Conservation (phyloP, 2,329 filamentous ascomycete species). For the Colletotrichum sublineola region DNA sequence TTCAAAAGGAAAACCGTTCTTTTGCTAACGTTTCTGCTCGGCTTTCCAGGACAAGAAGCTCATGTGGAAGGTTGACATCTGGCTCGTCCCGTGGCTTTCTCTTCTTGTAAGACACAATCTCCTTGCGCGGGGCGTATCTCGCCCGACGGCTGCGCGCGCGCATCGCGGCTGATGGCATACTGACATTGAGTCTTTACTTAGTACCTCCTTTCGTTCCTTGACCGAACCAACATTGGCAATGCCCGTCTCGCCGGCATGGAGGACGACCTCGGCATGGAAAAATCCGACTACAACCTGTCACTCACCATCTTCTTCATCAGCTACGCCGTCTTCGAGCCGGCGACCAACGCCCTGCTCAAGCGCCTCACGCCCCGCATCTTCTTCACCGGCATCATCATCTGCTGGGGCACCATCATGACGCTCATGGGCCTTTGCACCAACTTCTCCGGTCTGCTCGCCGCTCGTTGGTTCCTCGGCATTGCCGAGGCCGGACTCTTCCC, state of each 20-base stretch:
- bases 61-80: slow-evolving; percentile 71
- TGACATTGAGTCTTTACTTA: neutral
- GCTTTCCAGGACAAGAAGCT: slow-evolving; percentile 70
- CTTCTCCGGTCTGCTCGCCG: slow-evolving; percentile 58
- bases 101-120: slow-evolving; percentile 36
- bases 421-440: slow-evolving; percentile 63
- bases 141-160: neutral
- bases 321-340: slow-evolving; percentile 73
- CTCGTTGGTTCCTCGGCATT: slow-evolving; percentile 72
- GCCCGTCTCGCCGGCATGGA: slow-evolving; percentile 48
- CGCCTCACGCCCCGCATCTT: slow-evolving; percentile 73
- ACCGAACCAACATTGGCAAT: slow-evolving; percentile 48
- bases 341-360: slow-evolving; percentile 77
- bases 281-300: slow-evolving; percentile 70
- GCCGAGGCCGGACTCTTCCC: slow-evolving; percentile 76
- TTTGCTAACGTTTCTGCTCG: slow-evolving; percentile 13
- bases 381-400: slow-evolving; percentile 74
- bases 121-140: too few relatives aligned
- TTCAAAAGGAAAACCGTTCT: neutral
- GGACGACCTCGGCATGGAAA: slow-evolving; percentile 39
- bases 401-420: slow-evolving; percentile 57
- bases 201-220: slow-evolving; percentile 49
- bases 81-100: slow-evolving; percentile 70
- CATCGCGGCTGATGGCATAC: neutral
- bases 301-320: slow-evolving; percentile 78